phyloP scores from a whole-genome alignment of 495 filamentous ascomycete species.

The Hyaloscypha finlandica region DNA sequence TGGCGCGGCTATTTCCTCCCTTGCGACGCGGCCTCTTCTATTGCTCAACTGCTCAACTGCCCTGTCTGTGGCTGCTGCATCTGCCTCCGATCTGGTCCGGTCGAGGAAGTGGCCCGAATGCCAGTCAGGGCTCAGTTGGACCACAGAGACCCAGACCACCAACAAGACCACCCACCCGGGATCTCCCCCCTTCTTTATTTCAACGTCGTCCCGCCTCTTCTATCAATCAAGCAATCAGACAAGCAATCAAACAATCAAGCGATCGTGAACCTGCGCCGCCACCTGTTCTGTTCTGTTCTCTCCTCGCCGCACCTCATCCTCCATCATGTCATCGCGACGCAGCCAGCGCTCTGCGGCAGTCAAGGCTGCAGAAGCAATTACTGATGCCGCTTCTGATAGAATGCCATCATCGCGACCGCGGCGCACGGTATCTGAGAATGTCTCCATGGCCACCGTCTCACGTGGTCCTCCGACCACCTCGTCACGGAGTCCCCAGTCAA shows the following conservation, averaged over 20 bases:
- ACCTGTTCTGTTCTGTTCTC: not conserved
- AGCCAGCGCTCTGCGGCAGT: slow-evolving; percentile 49
- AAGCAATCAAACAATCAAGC: not conserved
- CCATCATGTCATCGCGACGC: slow-evolving; percentile 49
- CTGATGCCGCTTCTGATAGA: slow-evolving; percentile 26
- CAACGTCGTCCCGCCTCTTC: not conserved
- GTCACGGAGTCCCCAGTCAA: slow-evolving; percentile 58
- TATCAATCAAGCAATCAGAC: not conserved
- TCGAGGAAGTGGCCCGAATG: slow-evolving; percentile 27
- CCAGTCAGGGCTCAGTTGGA: slow-evolving; percentile 3
- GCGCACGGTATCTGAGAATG: slow-evolving; percentile 25
- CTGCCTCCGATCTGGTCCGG: slow-evolving; percentile 13
- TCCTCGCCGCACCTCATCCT: slow-evolving; percentile 29
- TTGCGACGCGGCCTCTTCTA: not conserved
- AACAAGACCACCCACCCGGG: not conserved
- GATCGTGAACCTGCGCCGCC: not conserved
- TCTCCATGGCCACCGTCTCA: slow-evolving; percentile 48
- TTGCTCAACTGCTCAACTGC: not conserved
- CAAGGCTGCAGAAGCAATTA: slow-evolving; percentile 38
- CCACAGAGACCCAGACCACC: not conserved
- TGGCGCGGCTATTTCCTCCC: not conserved
- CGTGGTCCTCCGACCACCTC: slow-evolving; percentile 54
- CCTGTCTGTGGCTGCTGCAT: slow-evolving; percentile 6
- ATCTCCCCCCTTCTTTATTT: not conserved
- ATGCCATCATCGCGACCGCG: slow-evolving; percentile 20